Percentiles rank a stretch among this genome's conserved stretches.
Conservation (phyloP, 163 green algal species). For the Prototheca cutis region DNA sequence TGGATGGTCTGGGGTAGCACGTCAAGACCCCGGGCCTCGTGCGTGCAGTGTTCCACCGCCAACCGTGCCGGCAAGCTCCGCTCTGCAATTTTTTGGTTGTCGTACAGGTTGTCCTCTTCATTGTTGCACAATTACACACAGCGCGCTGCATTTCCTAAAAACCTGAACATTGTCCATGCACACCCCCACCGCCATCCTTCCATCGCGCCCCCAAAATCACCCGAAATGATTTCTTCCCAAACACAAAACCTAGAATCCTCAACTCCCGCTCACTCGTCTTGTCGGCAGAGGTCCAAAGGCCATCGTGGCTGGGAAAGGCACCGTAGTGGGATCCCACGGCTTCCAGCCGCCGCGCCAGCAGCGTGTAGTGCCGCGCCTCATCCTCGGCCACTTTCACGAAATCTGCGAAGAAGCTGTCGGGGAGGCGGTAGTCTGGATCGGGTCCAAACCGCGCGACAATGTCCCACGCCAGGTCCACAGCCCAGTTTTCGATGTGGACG, state of each 20-base stretch:
- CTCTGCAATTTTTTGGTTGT: constrained; percentile 21
- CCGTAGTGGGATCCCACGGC: constrained; percentile 62
- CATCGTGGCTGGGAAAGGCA: constrained; percentile 69
- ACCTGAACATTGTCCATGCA: no score
- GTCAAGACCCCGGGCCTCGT: constrained; percentile 83
- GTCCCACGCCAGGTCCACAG: constrained; percentile 67
- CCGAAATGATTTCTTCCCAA: no score
- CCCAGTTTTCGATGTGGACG: constrained; percentile 70
- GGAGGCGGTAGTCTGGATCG: constrained; percentile 37
- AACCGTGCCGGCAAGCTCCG: constrained; percentile 64
- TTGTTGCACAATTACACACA: no score
- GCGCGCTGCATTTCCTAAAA: no score
- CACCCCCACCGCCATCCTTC: no score
- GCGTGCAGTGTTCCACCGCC: constrained; percentile 79
- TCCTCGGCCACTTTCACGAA: constrained; percentile 78
- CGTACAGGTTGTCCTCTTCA: no score
- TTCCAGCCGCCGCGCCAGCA: constrained; percentile 40
- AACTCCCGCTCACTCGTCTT: constrained; percentile 6
- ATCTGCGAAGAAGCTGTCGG: constrained; percentile 66
- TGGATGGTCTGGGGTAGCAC: constrained; percentile 75
- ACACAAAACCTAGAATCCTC: no score
- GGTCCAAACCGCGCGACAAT: constrained; percentile 68
- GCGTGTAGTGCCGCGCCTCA: constrained; percentile 69
- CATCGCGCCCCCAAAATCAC: no score
- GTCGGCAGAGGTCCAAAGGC: constrained; percentile 75